Evolutionary conservation across 306 rosid species (phyloP), one percentile per base, ranked within the genome.

Genomic region (Trifolium dubium): DNA sequence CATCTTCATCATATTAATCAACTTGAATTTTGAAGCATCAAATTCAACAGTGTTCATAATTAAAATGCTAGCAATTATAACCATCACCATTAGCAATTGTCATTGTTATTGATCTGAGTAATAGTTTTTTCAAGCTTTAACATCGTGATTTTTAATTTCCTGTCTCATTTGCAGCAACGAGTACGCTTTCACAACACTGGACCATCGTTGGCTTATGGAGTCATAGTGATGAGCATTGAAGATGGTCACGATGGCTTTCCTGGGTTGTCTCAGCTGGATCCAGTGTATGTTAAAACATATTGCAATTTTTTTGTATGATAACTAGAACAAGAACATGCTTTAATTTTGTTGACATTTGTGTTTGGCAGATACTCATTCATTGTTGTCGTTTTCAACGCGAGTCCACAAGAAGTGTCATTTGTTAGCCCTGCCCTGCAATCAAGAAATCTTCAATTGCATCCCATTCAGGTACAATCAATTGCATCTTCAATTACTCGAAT

Each of bases 181-280:
- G 86, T 92, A 55, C 83, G 77, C 61, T 94, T 94, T 83, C 93
- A 88, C 82, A 90, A 94, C 47, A 86, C 90, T 61, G 99, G 97
- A 39, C 75, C 87, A 19, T 83, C 92, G 23, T 77, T 82, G 64
- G 73, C 83, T 69, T 88, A 75, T 53, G 99, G 96, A 14, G 85
- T 86, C 75, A 79, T 94, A 79, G 96, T 86, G 72, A 90, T 92
- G 96, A 88, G 97, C 88, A 94, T 92, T 81, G 97, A 92, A 83
- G 99, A 94, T 69, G 99, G 97, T 39, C 81, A 83, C 17, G 83
- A 84, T 39, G 90, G 96, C 68, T 44, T 87, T 70, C 91, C 87
- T 7, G 97, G 92, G 77, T 78, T 92, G 82, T 69, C 89, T 72
- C 96, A 94, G 82, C 86, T 94, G 83, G 99, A 94, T 92, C 84